Evolutionary conservation across 2,329 filamentous ascomycete genomes (phyloP), one percentile per base, ranked within the genome.

Genomic region (Cytospora paraplurivora): DNA sequence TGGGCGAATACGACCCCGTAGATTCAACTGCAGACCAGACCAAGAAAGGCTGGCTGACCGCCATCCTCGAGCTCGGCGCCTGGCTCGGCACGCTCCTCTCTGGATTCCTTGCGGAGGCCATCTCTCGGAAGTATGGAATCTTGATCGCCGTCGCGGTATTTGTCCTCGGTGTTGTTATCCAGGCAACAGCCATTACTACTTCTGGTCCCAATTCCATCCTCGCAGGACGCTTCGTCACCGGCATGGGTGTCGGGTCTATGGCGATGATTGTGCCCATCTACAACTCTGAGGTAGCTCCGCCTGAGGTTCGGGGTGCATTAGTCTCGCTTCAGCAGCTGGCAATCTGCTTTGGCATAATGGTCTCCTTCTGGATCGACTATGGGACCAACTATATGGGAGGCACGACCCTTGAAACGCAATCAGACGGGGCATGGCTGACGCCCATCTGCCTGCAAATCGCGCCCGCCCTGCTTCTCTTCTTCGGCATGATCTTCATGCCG

Each of bases 401-500:
- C 64, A 81, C 78, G 3, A 55, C 59, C 0, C 64, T 74, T 70
- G 78, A 74, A 1, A 69, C 68, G 1, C 88, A 93, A 74, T 81
- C 80, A 13, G 82, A 92, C 68, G 85, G 86, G 0, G 87, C 91
- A 0, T 95, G 91, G 91, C 81, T 91, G 0, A 76, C 91, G 0
- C 91, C 91, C 0, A 85, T 92, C 57, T 88, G 85, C 68, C 79
- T 93, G 0, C 91, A 94, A 70, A 79, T 93, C 4, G 79, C 81
- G 0, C 90, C 90, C 0, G 89, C 88, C 0, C 69, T 87, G 1
- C 69, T 92, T 4, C 82, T 94, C 1, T 85, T 88, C 34, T 69
- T 82, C 12, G 90, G 90, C 44, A 93, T 93, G 83, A 71, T 90
- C 12, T 91, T 91, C 76, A 91, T 93, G 89, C 91, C 90, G 0